Base-by-base conservation (phyloP, 2,329 filamentous ascomycete genomes). In the Albifimbria verrucaria region DNA sequence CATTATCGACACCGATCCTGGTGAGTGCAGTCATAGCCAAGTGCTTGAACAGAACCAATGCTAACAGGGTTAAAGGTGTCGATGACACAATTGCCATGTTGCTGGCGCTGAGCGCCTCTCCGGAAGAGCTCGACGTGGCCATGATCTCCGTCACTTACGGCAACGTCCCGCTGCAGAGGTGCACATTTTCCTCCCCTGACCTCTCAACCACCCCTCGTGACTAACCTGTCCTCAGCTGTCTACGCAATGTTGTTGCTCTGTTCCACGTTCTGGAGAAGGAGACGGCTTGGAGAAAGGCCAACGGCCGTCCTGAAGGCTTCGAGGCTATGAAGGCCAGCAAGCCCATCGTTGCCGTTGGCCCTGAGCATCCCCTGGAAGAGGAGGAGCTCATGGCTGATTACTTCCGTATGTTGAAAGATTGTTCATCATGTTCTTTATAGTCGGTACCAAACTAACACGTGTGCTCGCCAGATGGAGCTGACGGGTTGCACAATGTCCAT, bases 1-100 rank as follows among this genome's bases (percentile, higher is more conserved):
- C 61, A 97, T 99, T 64, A 94, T 99, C 64, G 94, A 99, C 68
- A 97, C 93, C 2, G 94, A 97, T 68, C 93, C 93, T 60, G 75
- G 92, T 90, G 77, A 60, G 69, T 59, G 3, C 28, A 24, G 2
- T 2, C 11, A 5, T 17, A n/a, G n/a, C 9, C 2, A 10, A 17
- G 17, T 25, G 7, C 10, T n/a, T 5, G 12, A 18, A 28, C 5
- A 12, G 7, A 4, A 5, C 6, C 9, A 0, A 1, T 2, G 11
- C 26, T 57, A 63, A 43, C 64, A 17, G 5, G 6, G 9, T 46
- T 23, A 21, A 49, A 70, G 92, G 93, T 57, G 88, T 94, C 61
- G 94, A 99, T 73, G 94, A 99, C 79, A 80, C 94, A 51, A 79
- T 97, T 56, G 93, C 92, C 45, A 81, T 97, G 69, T 79, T 99